Conservation (phyloP, 139 green algal genomes). For the Tetraselmis chui region DNA sequence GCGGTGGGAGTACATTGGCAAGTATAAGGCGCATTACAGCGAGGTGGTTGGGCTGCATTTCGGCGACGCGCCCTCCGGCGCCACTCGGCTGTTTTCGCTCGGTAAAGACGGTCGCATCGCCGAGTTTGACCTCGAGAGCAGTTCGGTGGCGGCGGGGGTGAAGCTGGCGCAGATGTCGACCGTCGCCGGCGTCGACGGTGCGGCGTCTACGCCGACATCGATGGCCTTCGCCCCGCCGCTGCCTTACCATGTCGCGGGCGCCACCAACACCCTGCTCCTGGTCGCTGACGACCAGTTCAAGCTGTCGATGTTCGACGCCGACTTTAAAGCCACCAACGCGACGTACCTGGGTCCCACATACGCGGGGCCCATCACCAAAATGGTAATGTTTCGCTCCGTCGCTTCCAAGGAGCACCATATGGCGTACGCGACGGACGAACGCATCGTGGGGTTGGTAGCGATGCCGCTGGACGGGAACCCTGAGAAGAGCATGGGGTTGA, state of each 20-base stretch:
- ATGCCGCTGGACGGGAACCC: slow-evolving; percentile 62
- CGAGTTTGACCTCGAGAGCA: slow-evolving; percentile 53
- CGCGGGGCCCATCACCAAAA: slow-evolving; percentile 38
- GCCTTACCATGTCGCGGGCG: slow-evolving; percentile 45
- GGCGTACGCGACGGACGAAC: slow-evolving; percentile 45
- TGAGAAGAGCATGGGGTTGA: slow-evolving; percentile 47
- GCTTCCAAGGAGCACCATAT: slow-evolving; percentile 32
- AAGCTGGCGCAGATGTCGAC: slow-evolving; percentile 10
- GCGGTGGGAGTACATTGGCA: slow-evolving; percentile 63
- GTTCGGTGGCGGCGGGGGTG: slow-evolving; percentile 28
- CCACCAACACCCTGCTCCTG: slow-evolving; percentile 53
- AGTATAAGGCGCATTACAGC: slow-evolving; percentile 38
- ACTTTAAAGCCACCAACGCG: slow-evolving; percentile 17
- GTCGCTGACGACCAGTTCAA: slow-evolving; percentile 55
- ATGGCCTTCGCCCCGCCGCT: slow-evolving; percentile 57
- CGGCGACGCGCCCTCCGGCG: slow-evolving; percentile 44
- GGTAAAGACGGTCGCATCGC: slow-evolving; percentile 49
- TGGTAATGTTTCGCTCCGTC: slow-evolving; percentile 44
- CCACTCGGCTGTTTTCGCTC: slow-evolving; percentile 57
- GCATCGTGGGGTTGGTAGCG: slow-evolving; percentile 52
- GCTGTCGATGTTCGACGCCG: slow-evolving; percentile 42
- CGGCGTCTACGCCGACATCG: slow-evolving; percentile 23
- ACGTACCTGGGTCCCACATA: slow-evolving; percentile 60
- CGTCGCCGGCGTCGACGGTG: not conserved
- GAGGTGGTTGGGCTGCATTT: slow-evolving; percentile 44